A percentile compares a stretch with the other conserved stretches of the same genome.
These are phyloP conservation scores for Colletotrichum chlorophyti DNA, from an alignment of 2,329 filamentous ascomycete genomes.

Conservation along the genomic window DNA sequence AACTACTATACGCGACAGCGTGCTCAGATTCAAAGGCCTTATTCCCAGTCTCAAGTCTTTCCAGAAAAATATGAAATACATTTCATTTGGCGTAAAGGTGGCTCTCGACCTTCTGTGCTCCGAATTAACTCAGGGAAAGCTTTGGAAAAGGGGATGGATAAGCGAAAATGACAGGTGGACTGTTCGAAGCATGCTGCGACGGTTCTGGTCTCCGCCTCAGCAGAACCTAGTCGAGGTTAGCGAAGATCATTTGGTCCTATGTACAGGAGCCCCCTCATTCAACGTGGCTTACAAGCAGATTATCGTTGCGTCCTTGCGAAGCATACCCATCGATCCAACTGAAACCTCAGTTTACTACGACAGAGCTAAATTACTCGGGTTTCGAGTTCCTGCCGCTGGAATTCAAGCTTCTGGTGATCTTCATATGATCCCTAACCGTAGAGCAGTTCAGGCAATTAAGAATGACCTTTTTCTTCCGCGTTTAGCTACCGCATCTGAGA, in stretches of 20 bases:
- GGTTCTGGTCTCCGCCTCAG: background rate
- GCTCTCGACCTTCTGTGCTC: background rate
- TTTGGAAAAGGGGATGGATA: background rate
- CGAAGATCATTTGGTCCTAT: background rate
- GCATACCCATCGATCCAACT: background rate
- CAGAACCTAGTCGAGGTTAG: background rate
- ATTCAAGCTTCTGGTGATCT: too few species aligned
- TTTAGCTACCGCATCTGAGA: too few species aligned
- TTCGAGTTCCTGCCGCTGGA: background rate
- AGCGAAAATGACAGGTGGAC: background rate
- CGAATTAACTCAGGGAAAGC: background rate
- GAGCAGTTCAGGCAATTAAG: too few species aligned
- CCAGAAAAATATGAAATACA: background rate
- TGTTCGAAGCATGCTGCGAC: background rate
- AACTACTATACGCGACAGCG: background rate
- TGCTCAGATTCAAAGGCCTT: background rate
- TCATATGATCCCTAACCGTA: too few species aligned
- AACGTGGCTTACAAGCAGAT: background rate
- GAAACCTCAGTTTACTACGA: background rate
- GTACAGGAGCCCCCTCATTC: background rate
- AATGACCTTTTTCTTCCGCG: too few species aligned
- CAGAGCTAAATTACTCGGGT: background rate
- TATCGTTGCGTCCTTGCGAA: background rate
- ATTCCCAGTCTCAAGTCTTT: background rate
- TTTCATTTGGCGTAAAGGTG: background rate